These are phyloP conservation scores for Colletotrichum simmondsii DNA, from an alignment of 2,329 filamentous ascomycete species.

Conservation along the genomic window DNA sequence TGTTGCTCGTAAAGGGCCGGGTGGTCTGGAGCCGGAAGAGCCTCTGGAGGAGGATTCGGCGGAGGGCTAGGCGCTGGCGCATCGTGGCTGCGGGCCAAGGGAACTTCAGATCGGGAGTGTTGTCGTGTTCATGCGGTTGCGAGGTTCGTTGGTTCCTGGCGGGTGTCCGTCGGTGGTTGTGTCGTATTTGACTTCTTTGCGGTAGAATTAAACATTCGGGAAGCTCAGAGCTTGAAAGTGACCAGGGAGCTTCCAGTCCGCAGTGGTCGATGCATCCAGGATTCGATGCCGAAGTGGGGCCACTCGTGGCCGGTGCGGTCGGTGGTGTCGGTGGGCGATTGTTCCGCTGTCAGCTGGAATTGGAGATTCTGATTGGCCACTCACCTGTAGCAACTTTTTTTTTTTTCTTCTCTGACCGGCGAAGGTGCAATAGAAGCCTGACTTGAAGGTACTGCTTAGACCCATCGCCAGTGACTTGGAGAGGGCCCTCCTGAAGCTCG, in stretches of 20 bases:
- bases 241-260: neutral
- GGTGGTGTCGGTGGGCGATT: slow-evolving; percentile 1
- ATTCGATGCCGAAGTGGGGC: neutral
- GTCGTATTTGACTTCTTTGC: neutral
- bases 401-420: neutral
- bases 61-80: slow-evolving; percentile 52
- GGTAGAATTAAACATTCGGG: neutral
- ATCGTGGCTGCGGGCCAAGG: slow-evolving; percentile 40
- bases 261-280: neutral
- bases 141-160: neutral
- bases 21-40: slow-evolving; percentile 31
- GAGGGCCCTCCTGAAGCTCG: neutral
- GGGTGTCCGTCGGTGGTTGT: neutral
- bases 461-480: neutral
- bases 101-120: neutral
- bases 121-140: neutral
- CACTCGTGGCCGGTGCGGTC: neutral
- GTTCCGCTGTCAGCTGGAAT: neutral
- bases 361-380: neutral
- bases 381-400: slow-evolving; percentile 10
- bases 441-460: neutral
- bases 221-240: neutral
- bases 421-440: neutral
- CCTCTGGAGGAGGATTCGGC: slow-evolving; percentile 43
- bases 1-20: slow-evolving; percentile 36